Base-by-base conservation (phyloP, 495 filamentous ascomycete genomes). In the Thermochaetoides thermophila region DNA sequence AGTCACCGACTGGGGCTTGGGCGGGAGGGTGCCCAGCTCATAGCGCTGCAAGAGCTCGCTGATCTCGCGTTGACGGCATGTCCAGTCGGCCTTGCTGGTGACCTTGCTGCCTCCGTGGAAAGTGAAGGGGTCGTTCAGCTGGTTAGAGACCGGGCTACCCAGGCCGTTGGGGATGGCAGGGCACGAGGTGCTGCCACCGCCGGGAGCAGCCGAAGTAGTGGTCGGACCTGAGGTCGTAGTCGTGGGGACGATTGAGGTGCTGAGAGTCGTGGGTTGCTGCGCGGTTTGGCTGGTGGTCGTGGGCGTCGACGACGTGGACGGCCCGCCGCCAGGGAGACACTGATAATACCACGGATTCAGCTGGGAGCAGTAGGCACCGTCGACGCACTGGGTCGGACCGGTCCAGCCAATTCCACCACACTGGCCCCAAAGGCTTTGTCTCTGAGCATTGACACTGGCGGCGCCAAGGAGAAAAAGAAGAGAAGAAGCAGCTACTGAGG, bases 111-210 rank as follows among this genome's bases (percentile, higher is more conserved):
- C 66, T 28, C 59, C 55, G 29, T 59, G 44, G 42, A 61, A 65
- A 16, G 50, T 62, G 46, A 68, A 72, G 13, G 66, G 68, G 48
- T 69, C 59, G 3, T 61, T 63, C 7, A 72, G 58, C 37, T 37
- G 33, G 23, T 47, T 37, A n/a, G 48, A 37, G 8, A 40, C 35
- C 0, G 47, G 35, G 9, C 9, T 27, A 11, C 38, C 34, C 1
- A 45, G 16, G 25, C 40, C 37, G 24, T 15, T 27, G 5, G 48
- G 48, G 5, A 27, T 31, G 17, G 33, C 19, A 0, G 48, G 48
- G 41, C 48, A 50, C 7, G 38, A 18, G 1, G 30, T 31, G n/a
- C 19, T n/a, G 3, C 40, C 31, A 5, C 39, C 36, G 0, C 29
- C 33, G 3, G 37, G 16, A 0, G 33, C 12, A 2, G 37, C 5